Evolutionary conservation across 768 basidiomycete genomes (phyloP), one percentile per base, ranked within the genome.

Genomic region (Gyrodon lividus): DNA sequence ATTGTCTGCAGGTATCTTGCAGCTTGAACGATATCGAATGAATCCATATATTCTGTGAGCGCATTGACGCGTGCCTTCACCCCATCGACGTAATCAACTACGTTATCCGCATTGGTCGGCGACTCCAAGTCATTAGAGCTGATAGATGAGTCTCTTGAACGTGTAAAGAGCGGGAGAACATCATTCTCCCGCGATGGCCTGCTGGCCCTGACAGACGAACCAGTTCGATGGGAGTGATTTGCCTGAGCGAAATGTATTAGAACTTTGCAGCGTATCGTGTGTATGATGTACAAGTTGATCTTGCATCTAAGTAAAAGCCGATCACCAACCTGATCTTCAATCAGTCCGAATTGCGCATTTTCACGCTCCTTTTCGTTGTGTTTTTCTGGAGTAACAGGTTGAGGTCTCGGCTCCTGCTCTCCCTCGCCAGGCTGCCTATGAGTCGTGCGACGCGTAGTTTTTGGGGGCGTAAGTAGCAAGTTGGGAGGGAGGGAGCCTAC

Each of bases 361-460:
- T 59, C 63, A 16, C 66, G 64, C 41, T 56, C 68, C 43, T 70
- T 71, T 19, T 57, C 64, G 46, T 65, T 65, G 28, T 57, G 57
- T 46, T 50, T 68, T 23, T 31, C 48, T 16, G 49, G 48, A 50
- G 60, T 30, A 31, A 35, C 30, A 7, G 43, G 26, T 31, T 23
- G 16, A 4, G 38, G 41, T 16, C 8, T 46, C 5, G 16, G 7
- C 10, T 19, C 23, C 8, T 24, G 7, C n/a, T 34, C 14, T 4
- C 10, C 19, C 16, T 20, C 48, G 26, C 43, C 42, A 44, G 46
- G 8, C 14, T 22, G 28, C 28, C 28, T 28, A 10, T 28, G 48
- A 13, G 34, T 1, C 16, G 6, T 16, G 5, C 60, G 59, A n/a
- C 45, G 66, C 17, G 28, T 54, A 16, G 60, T 70, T 44, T 60